Evolutionary conservation across 305 asterid genomes (phyloP).

Genomic region (Fraxinus sp.): DNA sequence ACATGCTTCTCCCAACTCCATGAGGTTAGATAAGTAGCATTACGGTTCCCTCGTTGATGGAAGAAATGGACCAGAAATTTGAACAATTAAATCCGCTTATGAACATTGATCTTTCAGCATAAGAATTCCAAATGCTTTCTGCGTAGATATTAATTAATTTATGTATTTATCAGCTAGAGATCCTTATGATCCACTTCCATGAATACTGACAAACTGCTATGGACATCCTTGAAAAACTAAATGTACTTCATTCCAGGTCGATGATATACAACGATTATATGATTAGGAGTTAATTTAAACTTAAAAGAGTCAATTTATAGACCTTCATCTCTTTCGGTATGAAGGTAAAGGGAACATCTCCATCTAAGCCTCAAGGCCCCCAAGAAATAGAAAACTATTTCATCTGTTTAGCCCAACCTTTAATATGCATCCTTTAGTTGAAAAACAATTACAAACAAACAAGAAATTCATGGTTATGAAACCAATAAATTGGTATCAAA

Average conservation of each 20-base stretch:
- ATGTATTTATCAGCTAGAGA: background rate
- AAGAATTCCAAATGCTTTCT: background rate
- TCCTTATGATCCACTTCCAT: background rate
- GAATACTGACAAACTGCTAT: background rate
- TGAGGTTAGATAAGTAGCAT: background rate
- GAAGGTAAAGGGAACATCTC: background rate
- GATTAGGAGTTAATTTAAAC: background rate
- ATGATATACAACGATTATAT: background rate
- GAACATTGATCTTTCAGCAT: background rate
- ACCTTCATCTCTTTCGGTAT: background rate
- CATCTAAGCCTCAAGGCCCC: background rate
- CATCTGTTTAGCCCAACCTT: background rate
- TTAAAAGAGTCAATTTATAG: background rate
- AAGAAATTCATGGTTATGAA: constrained; percentile 1
- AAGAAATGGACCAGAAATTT: background rate
- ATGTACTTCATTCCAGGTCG: background rate
- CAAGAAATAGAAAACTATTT: background rate
- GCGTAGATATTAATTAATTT: background rate
- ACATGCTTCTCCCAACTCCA: background rate
- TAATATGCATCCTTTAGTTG: background rate
- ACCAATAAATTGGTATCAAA: background rate
- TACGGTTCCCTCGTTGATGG: background rate
- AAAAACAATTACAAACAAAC: background rate
- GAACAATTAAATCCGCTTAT: background rate
- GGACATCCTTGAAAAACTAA: background rate